These are phyloP conservation scores for Lindgomyces ingoldianus DNA, from an alignment of 495 filamentous ascomycete species.

Conservation along the genomic window DNA sequence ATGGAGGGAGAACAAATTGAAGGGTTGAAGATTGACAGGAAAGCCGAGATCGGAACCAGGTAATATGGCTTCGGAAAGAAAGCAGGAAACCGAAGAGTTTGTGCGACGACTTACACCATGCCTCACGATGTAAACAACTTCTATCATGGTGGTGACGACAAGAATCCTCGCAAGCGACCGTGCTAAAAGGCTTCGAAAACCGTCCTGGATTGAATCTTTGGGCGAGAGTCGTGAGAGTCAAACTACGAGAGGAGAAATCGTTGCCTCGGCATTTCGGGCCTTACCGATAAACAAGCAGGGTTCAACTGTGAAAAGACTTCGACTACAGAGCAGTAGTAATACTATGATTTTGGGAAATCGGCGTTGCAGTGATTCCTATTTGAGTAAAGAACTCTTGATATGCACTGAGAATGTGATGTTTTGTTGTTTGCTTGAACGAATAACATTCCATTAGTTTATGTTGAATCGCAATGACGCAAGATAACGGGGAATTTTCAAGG, in stretches of 20 bases:
- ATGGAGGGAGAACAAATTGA: neutral
- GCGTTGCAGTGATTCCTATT: no score
- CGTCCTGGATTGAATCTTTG: neutral
- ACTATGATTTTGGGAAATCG: no score
- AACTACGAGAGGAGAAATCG: neutral
- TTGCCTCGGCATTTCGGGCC: conserved; percentile 6
- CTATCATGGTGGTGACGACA: conserved; percentile 11
- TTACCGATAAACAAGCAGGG: conserved; percentile 12
- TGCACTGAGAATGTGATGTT: no score
- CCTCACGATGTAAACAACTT: conserved; percentile 27
- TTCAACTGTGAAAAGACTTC: neutral
- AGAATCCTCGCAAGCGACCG: no score
- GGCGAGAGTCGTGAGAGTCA: neutral
- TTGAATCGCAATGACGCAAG: no score
- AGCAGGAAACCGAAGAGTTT: neutral
- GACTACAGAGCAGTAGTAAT: neutral
- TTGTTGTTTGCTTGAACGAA: no score
- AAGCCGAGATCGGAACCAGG: neutral
- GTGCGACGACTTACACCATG: conserved; percentile 22
- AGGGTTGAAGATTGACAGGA: neutral
- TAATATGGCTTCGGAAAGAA: neutral
- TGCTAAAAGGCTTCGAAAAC: neutral
- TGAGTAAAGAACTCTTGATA: no score
- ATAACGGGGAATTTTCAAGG: no score
- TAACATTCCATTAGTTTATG: no score